Conservation (phyloP, 2,329 filamentous ascomycete genomes). For the Colletotrichum higginsianum region DNA sequence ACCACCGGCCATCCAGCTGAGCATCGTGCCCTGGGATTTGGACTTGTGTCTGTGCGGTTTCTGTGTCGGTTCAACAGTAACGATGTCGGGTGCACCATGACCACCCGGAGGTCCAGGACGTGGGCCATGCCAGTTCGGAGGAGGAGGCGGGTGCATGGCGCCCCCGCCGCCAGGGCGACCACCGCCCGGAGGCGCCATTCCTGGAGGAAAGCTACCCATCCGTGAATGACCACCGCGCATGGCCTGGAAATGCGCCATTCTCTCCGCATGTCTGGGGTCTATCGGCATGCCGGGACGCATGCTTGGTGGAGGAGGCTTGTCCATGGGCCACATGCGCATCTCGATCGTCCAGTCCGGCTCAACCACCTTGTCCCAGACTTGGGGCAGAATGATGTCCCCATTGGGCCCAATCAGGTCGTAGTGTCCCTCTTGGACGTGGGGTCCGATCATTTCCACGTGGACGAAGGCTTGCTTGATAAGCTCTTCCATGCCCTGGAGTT, state of each 20-base stretch:
- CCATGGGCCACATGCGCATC: slow-evolving; percentile 77
- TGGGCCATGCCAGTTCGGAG: neutral
- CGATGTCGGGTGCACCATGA: slow-evolving; percentile 35
- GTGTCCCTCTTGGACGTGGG: slow-evolving; percentile 82
- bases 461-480: slow-evolving; percentile 88
- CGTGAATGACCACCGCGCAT: slow-evolving; percentile 8
- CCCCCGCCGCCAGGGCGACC: slow-evolving; percentile 25
- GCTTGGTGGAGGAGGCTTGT: slow-evolving; percentile 28
- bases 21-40: slow-evolving; percentile 48
- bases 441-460: slow-evolving; percentile 82
- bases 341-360: slow-evolving; percentile 82
- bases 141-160: slow-evolving; percentile 23
- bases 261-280: neutral
- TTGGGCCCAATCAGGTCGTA: slow-evolving; percentile 86
- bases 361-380: slow-evolving; percentile 86
- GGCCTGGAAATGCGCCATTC: slow-evolving; percentile 8
- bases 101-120: neutral
- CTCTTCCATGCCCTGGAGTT: slow-evolving; percentile 83
- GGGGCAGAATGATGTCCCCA: slow-evolving; percentile 85
- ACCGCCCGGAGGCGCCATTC: slow-evolving; percentile 26
- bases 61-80: slow-evolving; percentile 45
- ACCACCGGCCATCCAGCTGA: slow-evolving; percentile 52
- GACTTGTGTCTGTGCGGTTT: slow-evolving; percentile 48
- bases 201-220: slow-evolving; percentile 7
- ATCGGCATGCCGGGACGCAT: slow-evolving; percentile 10